Base-by-base conservation (phyloP, 2,329 filamentous ascomycete genomes). In the Fusarium brevicatenulatum region DNA sequence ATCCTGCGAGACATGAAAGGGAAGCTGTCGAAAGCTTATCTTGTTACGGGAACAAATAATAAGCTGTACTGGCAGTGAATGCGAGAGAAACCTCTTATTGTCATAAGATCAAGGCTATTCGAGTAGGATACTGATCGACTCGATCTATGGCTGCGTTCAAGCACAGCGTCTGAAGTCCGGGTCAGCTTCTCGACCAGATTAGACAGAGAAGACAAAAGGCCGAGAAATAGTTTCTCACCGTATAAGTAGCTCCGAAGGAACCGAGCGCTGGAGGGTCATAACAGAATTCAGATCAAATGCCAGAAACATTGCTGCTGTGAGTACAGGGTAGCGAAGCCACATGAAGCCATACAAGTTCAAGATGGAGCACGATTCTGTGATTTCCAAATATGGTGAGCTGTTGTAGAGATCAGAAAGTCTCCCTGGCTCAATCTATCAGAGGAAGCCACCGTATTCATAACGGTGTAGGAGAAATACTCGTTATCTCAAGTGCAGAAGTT, bases 341-440 rank as follows among this genome's bases (percentile, higher is more conserved):
- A 50, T 34, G 8, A 50, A 23, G 30, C 21, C 21, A 34, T 34
- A 23, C 16, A 34, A 50, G 11, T 50, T 34, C 34, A 13, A 66
- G 62, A 19, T 73, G 53, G 21, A 70, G 71, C 57, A 77, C 42
- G 36, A 59, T 43, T 40, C 70, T 73, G 70, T 40, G 28, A 70
- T 34, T 10, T 75, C 57, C 11, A 60, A 56, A 37, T 70, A 36
- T 46, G 69, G 90, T 88, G 13, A 93, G 85, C 70, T 93, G 2
- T 12, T 53, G 19, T 12, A 28, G 9, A n/a, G 13, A 18, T 16
- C 16, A 39, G 7, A 85, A 73, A 93, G 89, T 1, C 86, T 11
- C 91, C 91, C 40, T 88, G 88, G 3, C 88, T 88, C 21, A 93
- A 84, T 19, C 66, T 74, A 30, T 18, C 21, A 47, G 30, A 34